Base-by-base conservation (phyloP, 106 monocot genomes). In the Platanthera zijinensis region DNA sequence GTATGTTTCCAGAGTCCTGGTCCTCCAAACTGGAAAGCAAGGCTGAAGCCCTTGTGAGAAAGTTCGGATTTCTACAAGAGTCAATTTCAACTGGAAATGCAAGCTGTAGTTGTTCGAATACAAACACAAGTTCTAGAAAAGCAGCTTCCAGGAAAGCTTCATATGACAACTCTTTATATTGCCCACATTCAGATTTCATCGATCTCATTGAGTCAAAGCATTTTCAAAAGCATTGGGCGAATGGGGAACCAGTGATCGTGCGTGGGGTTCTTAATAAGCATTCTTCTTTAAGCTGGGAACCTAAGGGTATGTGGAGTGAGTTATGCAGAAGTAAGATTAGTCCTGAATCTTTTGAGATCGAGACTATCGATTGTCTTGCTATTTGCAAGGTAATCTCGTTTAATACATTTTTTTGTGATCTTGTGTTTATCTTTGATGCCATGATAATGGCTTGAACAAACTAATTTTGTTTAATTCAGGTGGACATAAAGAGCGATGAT, bases 181-280 rank as follows among this genome's bases (percentile, higher is more conserved):
- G 90, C 69, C 93, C 90, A 50, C 57, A 39, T 75, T 79, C 77
- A 50, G 51, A n/a, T 76, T 78, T 80, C 19, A 63, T 79, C 66
- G 18, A 86, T 18, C 14, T 52, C 25, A 80, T 78, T n/a, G 83
- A 84, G 1, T 10, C 86, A 13, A 74, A 68, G 50, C 93, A 90
- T 72, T 94, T 94, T 49, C 90, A 86, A 46, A 82, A 51, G 61
- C 88, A 94, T 66, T 94, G 90, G 93, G 53, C 77, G 1, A 83
- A 76, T 14, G 88, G 93, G 11, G 90, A 93, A 47, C 93, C 90
- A 2, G 86, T 93, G 30, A 84, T 93, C 77, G 90, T 94, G 12
- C 86, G 81, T 81, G 88, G 81, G 19, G 75, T 93, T 48, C 78
- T 88, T 22, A 56, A 84, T 73, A 69, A 66, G 32, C 78, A 69